These are phyloP conservation scores for Oenanthe sinensis DNA, from an alignment of 129 eudicot species.

Conservation along the genomic window DNA sequence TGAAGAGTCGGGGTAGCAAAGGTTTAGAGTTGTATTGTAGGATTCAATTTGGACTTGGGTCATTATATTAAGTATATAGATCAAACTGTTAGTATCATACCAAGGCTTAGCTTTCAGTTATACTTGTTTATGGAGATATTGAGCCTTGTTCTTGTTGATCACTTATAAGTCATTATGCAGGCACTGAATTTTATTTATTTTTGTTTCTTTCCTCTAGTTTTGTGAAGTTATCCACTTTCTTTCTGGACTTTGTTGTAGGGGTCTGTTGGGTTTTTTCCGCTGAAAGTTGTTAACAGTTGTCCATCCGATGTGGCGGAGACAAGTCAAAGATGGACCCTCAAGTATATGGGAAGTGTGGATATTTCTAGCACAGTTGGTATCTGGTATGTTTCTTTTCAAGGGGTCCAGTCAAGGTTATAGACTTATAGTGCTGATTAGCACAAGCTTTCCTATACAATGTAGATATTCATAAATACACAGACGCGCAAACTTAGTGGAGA, in stretches of 20 bases:
- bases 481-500: not conserved
- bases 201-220: not conserved
- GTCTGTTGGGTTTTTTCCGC: not conserved
- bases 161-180: not conserved
- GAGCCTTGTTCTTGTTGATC: not conserved
- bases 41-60: too few species aligned
- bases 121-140: not conserved
- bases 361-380: not conserved
- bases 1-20: too few species aligned
- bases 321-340: not conserved
- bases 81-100: not conserved
- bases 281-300: not conserved
- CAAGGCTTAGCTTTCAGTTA: not conserved
- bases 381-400: constrained; percentile 4
- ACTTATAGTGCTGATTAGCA: not conserved
- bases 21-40: too few species aligned
- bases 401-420: constrained; percentile 5
- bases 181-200: not conserved
- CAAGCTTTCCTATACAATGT: not conserved
- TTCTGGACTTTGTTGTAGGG: not conserved
- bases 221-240: not conserved
- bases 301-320: not conserved
- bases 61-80: not conserved
- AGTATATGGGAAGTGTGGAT: not conserved
- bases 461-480: not conserved